Evolutionary conservation across 768 basidiomycete species (phyloP), one percentile per base, ranked within the genome.

Genomic region (Tephrocybe sp.): DNA sequence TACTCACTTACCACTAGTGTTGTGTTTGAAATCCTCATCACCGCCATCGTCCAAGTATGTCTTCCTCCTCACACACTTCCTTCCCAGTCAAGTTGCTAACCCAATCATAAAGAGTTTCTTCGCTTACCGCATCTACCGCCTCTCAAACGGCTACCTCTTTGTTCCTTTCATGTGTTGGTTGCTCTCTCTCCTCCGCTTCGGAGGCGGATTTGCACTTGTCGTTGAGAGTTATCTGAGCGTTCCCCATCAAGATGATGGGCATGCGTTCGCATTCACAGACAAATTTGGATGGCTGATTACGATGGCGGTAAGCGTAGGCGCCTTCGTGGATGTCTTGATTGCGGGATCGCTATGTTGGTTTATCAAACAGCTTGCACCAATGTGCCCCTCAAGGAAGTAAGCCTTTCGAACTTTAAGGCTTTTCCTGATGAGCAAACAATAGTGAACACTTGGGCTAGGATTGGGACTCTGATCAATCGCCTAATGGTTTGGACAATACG

Each of bases 281-380:
- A 54, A 26, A 14, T 62, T 54, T 45, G 62, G 58, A 2, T 66
- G 66, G 66, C 37, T 65, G n/a, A 56, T 68, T 28, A 63, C 64
- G 4, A 2, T 50, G 8, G 45, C 58, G 3, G 48, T 66, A n/a
- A 51, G 28, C 4, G 38, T 66, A 3, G 62, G 62, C 2, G 64
- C 60, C 2, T 25, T 53, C 6, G 53, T 61, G 2, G 66, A 68
- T 42, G 57, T 68, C 2, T 44, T 61, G 18, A 58, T 68, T 36
- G 59, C 65, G 1, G 37, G 26, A 11, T 53, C 58, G 6, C 45
- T 66, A 25, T 64, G 61, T 17, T 61, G 55, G n/a, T 63, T 61
- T 36, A 21, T 59, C 40, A 45, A 48, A 25, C 21, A 49, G 39
- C 6, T 57, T 8, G 26, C 50, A 11, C 41, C 56, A 12, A 11